Conservation (phyloP, 2,329 filamentous ascomycete species). For the Whalleya microplaca region DNA sequence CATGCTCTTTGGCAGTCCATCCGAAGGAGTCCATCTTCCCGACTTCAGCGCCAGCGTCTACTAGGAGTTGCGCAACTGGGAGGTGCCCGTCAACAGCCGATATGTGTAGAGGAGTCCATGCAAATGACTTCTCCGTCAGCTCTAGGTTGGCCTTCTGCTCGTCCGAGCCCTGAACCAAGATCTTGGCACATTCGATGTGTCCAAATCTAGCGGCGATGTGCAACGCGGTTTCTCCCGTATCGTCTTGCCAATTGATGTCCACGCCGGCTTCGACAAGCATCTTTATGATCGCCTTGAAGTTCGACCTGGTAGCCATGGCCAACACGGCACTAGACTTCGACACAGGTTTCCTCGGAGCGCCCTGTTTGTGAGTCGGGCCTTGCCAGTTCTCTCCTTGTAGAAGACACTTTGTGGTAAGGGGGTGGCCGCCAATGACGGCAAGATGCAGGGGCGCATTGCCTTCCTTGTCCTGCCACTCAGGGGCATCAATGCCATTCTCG, state of each 20-base stretch:
- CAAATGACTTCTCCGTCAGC: constrained; percentile 79
- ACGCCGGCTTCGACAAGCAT: constrained; percentile 88
- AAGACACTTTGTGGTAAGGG: constrained; percentile 79
- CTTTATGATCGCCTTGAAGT: constrained; percentile 82
- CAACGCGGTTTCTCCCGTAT: constrained; percentile 86
- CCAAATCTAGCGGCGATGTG: constrained; percentile 91
- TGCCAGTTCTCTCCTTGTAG: constrained; percentile 81
- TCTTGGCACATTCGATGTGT: constrained; percentile 76
- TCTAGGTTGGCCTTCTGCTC: constrained; percentile 77
- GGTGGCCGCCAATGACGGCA: constrained; percentile 88
- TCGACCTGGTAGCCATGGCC: constrained; percentile 84
- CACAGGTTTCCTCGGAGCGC: constrained; percentile 65
- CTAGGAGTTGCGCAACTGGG: constrained; percentile 73
- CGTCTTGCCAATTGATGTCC: constrained; percentile 91
- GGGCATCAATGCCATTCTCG: constrained; percentile 81
- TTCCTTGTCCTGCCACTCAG: constrained; percentile 89
- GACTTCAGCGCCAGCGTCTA: constrained; percentile 77
- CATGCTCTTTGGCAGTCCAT: constrained; percentile 94
- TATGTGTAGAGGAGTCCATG: constrained; percentile 95
- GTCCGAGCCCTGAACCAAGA: constrained; percentile 71
- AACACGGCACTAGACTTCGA: constrained; percentile 87
- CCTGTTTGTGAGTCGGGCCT: constrained; percentile 63
- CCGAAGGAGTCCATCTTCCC: constrained; percentile 81
- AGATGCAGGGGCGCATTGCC: constrained; percentile 91
- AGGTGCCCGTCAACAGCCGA: constrained; percentile 88